Base-by-base conservation (phyloP, 1,139 yeast genomes). In the Hyphopichia fennica region DNA sequence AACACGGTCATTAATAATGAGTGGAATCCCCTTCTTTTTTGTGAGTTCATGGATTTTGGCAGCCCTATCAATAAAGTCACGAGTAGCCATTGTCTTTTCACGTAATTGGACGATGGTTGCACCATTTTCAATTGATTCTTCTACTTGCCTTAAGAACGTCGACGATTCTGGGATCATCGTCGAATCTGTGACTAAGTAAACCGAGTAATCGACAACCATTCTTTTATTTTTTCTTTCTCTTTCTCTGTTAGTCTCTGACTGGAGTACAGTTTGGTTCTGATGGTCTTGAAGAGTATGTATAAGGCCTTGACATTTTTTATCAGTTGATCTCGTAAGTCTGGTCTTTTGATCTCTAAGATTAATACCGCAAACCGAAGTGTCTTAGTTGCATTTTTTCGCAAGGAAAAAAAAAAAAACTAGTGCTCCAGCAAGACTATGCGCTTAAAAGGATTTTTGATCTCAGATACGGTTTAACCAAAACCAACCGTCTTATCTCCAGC, bases 1-100 rank as follows among this genome's bases (percentile, higher is more conserved):
- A 7, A 89, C 77, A 37, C 97, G 68, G 57, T 91, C 97, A 56
- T 91, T 89, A 55, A 91, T 90, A 28, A 91, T 81, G 49, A 91
- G 68, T 0, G 97, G 97, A 16, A 91, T 81, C 0, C 77, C 75
- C 36, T 72, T 76, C 33, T 64, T 58, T 36, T 68, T 63, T 30
- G 96, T 87, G 40, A 90, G 54, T 41, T 68, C 65, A 50, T 85
- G 90, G 16, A 90, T 78, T 35, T 67, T 60, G 25, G 56, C 41
- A 0, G 96, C 97, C 38, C 82, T 67, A 28, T 65, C 68, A 20
- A 88, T 71, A 57, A 91, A 89, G 4, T 73, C 84, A 32, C 77
- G 68, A 0, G 97, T 88, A 46, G 81, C 85, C 13, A 83, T 62
- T 2, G 77, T 65, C 62, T 91, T 91, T 58, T 91, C 98, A 39